Evolutionary conservation across 805 yeast species (phyloP).

Genomic region (Lipomyces sp.): DNA sequence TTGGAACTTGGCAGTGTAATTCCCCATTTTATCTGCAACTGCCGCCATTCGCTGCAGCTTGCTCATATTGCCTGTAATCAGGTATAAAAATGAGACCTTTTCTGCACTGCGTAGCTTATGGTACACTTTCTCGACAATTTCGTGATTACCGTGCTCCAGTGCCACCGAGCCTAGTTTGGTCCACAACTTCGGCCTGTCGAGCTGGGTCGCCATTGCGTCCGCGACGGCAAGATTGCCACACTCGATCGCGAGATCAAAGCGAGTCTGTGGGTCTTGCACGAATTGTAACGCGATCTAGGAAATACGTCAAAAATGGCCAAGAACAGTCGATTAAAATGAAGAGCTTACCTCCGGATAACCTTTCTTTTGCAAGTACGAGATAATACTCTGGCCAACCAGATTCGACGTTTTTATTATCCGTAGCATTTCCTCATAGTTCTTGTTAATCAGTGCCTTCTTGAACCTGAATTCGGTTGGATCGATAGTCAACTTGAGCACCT

Average conservation of each 20-base stretch:
- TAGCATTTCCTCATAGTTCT: slow-evolving; percentile 88
- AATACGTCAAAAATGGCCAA: not conserved
- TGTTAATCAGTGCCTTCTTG: slow-evolving; percentile 88
- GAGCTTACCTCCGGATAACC: slow-evolving; percentile 79
- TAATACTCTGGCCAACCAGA: slow-evolving; percentile 95
- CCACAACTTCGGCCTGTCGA: slow-evolving; percentile 76
- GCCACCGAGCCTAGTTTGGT: slow-evolving; percentile 84
- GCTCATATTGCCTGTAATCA: slow-evolving; percentile 77
- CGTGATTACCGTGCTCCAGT: slow-evolving; percentile 82
- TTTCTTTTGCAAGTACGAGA: slow-evolving; percentile 89
- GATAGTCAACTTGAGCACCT: slow-evolving; percentile 73
- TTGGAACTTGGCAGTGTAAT: slow-evolving; percentile 76
- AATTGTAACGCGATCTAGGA: slow-evolving; percentile 81
- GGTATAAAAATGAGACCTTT: slow-evolving; percentile 84
- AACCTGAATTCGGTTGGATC: slow-evolving; percentile 98
- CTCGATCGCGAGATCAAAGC: slow-evolving; percentile 94
- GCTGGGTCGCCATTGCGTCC: slow-evolving; percentile 79
- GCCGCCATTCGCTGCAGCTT: slow-evolving; percentile 82
- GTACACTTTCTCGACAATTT: slow-evolving; percentile 81
- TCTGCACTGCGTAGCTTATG: slow-evolving; percentile 88
- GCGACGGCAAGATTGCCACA: slow-evolving; percentile 89
- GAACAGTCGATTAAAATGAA: not conserved
- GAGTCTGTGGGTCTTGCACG: slow-evolving; percentile 93
- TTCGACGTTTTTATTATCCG: slow-evolving; percentile 86
- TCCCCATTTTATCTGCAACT: slow-evolving; percentile 88